These are phyloP conservation scores for Panicum virgatum DNA, from an alignment of 202 grass and related monocot species.

Conservation along the genomic window DNA sequence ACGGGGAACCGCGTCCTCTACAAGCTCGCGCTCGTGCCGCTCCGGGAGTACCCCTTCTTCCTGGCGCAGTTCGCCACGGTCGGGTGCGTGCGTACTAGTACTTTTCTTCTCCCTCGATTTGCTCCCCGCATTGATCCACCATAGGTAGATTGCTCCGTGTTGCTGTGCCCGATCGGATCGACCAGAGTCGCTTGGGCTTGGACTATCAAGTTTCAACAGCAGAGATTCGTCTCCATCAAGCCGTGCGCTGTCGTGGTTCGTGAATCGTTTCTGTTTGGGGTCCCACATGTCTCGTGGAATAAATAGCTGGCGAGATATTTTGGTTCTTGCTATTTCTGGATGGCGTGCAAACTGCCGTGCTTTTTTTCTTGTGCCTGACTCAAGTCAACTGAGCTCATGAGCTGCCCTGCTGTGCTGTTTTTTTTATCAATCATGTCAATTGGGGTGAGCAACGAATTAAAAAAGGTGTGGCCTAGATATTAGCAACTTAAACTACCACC, in stretches of 20 bases:
- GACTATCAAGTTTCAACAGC: conserved; percentile 6
- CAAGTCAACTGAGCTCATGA: background rate
- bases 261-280: conserved; percentile 18
- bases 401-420: background rate
- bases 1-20: conserved; percentile 86
- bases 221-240: conserved; percentile 32
- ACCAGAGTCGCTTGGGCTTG: too few species aligned
- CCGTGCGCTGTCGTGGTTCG: conserved; percentile 19
- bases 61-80: conserved; percentile 82
- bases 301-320: background rate
- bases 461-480: background rate
- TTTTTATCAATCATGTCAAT: background rate
- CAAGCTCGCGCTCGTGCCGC: conserved; percentile 81
- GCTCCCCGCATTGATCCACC: conserved; percentile 22
- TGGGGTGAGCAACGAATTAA: background rate
- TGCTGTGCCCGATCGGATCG: conserved; percentile 22
- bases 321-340: background rate
- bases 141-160: background rate
- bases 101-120: background rate
- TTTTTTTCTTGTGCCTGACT: background rate
- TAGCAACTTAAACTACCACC: background rate
- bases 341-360: conserved; percentile 7
- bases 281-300: conserved; percentile 4
- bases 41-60: conserved; percentile 81
- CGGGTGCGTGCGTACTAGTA: conserved; percentile 77